Conservation (phyloP, 1,284 basidiomycete genomes). For the Sporisorium iseilematis-ciliati region DNA sequence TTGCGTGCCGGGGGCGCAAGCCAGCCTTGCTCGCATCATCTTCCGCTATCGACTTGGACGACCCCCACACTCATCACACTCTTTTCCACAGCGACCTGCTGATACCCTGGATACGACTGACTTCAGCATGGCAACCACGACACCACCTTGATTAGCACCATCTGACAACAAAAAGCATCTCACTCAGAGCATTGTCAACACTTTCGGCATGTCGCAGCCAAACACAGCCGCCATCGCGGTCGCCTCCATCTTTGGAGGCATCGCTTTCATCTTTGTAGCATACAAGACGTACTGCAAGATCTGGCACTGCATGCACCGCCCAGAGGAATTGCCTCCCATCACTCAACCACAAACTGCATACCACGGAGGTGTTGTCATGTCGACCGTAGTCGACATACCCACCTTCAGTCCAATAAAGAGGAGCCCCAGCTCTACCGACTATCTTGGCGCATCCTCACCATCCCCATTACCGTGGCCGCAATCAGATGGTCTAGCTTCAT, state of each 20-base stretch:
- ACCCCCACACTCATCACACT: neutral
- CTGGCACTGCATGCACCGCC: constrained; percentile 41
- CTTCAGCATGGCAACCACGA: constrained; percentile 7
- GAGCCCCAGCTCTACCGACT: constrained; percentile 16
- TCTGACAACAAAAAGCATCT: neutral
- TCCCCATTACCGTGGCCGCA: constrained; percentile 21
- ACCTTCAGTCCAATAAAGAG: constrained; percentile 10
- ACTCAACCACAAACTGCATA: constrained; percentile 46
- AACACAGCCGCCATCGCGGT: constrained; percentile 58
- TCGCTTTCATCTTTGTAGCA: constrained; percentile 43
- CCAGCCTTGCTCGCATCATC: neutral
- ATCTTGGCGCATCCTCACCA: constrained; percentile 17
- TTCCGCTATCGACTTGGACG: neutral
- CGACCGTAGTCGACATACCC: constrained; percentile 20
- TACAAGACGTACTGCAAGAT: constrained; percentile 54
- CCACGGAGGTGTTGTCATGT: constrained; percentile 34
- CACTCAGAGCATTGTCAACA: neutral
- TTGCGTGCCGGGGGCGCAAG: constrained; percentile 13
- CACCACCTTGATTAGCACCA: constrained; percentile 3
- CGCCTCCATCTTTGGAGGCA: constrained; percentile 56
- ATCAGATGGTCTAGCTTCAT: constrained; percentile 28
- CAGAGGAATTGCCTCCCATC: constrained; percentile 49
- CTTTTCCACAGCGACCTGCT: neutral
- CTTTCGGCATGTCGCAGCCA: constrained; percentile 55
- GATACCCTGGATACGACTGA: neutral